Evolutionary conservation across 768 basidiomycete genomes (phyloP).

Genomic region (Amanita molliuscula): DNA sequence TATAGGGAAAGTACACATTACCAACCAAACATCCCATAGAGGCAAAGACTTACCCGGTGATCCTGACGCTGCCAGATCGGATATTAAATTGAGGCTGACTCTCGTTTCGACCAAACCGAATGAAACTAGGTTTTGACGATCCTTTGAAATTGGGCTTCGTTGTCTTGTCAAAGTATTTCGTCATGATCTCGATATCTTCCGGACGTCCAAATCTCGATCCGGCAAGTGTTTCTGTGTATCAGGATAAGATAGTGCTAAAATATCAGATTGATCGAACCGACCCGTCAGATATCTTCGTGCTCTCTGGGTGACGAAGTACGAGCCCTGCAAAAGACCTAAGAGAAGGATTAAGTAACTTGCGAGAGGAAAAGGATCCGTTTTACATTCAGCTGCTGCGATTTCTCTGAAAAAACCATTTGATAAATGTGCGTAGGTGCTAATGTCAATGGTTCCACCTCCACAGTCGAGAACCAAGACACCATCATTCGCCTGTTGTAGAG

Average conservation of each 20-base stretch:
- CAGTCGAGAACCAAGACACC: background rate
- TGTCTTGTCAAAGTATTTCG: slow-evolving; percentile 31
- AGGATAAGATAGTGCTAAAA: background rate
- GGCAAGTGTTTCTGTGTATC: background rate
- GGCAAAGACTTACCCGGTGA: background rate
- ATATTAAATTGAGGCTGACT: slow-evolving; percentile 29
- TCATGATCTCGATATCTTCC: background rate
- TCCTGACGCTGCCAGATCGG: slow-evolving; percentile 25
- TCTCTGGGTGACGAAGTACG: slow-evolving; percentile 1
- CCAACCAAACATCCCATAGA: background rate
- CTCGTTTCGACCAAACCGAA: slow-evolving; percentile 36
- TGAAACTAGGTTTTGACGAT: slow-evolving; percentile 26
- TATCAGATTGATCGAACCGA: background rate
- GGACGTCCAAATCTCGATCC: background rate
- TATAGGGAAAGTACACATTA: no score
- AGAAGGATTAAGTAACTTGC: background rate
- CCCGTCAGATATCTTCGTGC: background rate
- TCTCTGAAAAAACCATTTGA: background rate
- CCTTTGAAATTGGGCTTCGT: slow-evolving; percentile 32
- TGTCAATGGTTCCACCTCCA: slow-evolving; percentile 1
- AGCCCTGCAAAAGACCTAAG: slow-evolving; percentile 5
- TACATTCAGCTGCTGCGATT: background rate
- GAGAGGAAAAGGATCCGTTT: slow-evolving; percentile 13
- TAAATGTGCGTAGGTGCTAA: background rate
- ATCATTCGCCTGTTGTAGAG: background rate